phyloP scores from a whole-genome alignment of 1,139 yeast species.

The Geotrichum klebahnii region DNA sequence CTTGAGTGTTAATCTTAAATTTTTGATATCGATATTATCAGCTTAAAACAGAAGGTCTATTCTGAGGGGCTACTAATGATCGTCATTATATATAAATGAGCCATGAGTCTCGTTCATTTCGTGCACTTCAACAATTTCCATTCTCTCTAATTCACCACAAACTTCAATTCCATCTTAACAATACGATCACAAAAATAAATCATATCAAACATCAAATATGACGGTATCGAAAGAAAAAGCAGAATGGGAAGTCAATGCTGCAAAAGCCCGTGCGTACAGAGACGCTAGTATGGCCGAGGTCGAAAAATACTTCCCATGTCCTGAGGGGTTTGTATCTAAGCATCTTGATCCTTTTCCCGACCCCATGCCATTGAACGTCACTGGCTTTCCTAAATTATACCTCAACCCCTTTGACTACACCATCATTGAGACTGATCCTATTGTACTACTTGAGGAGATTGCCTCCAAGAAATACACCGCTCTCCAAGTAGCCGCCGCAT shows the following conservation, averaged over 20 bases:
- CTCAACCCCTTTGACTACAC: slow-evolving; percentile 30
- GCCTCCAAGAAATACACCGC: slow-evolving; percentile 45
- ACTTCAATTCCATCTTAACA: no score
- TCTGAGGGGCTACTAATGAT: no score
- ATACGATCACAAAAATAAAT: no score
- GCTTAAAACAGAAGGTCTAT: no score
- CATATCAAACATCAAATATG: no score
- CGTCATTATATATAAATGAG: no score
- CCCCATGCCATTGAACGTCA: slow-evolving; percentile 32
- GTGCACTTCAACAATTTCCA: no score
- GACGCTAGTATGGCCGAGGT: slow-evolving; percentile 33
- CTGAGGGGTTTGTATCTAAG: slow-evolving; percentile 30
- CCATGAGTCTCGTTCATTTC: no score
- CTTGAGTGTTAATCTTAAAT: no score
- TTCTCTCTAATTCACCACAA: no score
- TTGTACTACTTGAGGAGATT: slow-evolving; percentile 41
- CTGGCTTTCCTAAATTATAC: slow-evolving; percentile 29
- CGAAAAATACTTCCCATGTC: slow-evolving; percentile 31
- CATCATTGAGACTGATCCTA: slow-evolving; percentile 34
- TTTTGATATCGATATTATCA: no score
- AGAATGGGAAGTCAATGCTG: slow-evolving; percentile 18
- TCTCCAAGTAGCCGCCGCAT: slow-evolving; percentile 48
- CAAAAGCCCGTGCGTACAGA: slow-evolving; percentile 23
- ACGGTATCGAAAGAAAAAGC: no score
- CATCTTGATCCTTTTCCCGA: slow-evolving; percentile 29